A percentile compares a stretch with the other conserved stretches of the same genome.
Conservation (phyloP, 805 yeast species). For the Ogataea paraovalis region DNA sequence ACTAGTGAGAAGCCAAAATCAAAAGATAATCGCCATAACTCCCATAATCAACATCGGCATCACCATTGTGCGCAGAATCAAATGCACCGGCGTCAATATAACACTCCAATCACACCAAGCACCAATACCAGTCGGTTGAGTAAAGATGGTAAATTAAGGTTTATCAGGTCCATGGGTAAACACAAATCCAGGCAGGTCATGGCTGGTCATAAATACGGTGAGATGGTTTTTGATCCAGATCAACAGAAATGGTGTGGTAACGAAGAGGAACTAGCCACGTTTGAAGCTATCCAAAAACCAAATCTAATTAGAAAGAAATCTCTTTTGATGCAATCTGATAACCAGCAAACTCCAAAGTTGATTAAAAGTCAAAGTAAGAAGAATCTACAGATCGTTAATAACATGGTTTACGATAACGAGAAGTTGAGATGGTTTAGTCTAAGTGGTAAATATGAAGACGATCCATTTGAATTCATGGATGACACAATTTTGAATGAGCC, state of each 20-base stretch:
- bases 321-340: slow-evolving; percentile 15
- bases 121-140: slow-evolving; percentile 24
- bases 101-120: slow-evolving; percentile 5
- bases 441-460: slow-evolving; percentile 37
- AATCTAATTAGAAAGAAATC: slow-evolving; percentile 28
- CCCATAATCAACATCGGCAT: slow-evolving; percentile 9
- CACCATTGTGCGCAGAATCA: slow-evolving; percentile 6
- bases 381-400: slow-evolving; percentile 43
- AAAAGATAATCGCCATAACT: neutral
- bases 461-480: slow-evolving; percentile 48
- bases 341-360: slow-evolving; percentile 25
- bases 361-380: slow-evolving; percentile 17
- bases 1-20: neutral
- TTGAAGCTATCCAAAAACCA: slow-evolving; percentile 42
- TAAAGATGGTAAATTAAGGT: slow-evolving; percentile 30
- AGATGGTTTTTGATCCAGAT: slow-evolving; percentile 52
- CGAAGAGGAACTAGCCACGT: slow-evolving; percentile 50
- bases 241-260: slow-evolving; percentile 62
- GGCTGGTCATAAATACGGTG: slow-evolving; percentile 32
- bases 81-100: slow-evolving; percentile 1
- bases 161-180: slow-evolving; percentile 27
- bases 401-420: slow-evolving; percentile 59
- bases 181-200: slow-evolving; percentile 23
- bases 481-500: slow-evolving; percentile 28
- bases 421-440: slow-evolving; percentile 57